A percentile compares a stretch with the other conserved stretches of the same genome.
Evolutionary conservation across 2,329 filamentous ascomycete species (phyloP).

Genomic region (Tolypocladium tropicale): DNA sequence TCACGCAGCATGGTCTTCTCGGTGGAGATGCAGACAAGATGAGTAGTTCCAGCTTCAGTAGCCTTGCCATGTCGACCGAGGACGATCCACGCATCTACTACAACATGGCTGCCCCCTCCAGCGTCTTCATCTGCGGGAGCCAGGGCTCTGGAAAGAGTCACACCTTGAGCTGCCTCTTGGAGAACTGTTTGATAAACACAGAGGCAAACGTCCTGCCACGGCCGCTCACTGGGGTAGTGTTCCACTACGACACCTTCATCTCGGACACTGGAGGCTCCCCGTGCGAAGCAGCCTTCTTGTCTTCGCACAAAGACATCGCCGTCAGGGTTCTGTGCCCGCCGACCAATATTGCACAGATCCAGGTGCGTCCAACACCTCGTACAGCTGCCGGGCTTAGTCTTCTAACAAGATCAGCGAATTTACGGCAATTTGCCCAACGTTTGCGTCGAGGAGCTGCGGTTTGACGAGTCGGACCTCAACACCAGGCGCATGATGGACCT

Average conservation of each 20-base stretch:
- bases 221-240: constrained; percentile 50
- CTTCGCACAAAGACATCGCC: constrained; percentile 27
- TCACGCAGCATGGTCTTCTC: constrained; percentile 11
- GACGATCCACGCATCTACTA: constrained; percentile 27
- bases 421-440: constrained; percentile 34
- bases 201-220: constrained; percentile 32
- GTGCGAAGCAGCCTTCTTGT: constrained; percentile 50
- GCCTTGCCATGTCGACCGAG: neutral
- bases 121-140: constrained; percentile 53
- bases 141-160: constrained; percentile 57
- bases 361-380: constrained; percentile 13
- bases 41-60: neutral
- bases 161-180: constrained; percentile 43
- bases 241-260: constrained; percentile 52
- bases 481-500: constrained; percentile 48
- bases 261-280: constrained; percentile 36
- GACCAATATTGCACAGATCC: constrained; percentile 35
- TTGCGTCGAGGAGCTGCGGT: constrained; percentile 35
- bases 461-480: constrained; percentile 43
- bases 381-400: neutral
- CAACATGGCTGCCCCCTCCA: constrained; percentile 41
- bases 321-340: constrained; percentile 45
- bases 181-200: constrained; percentile 43
- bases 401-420: constrained; percentile 14
- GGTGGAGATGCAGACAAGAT: constrained; percentile 5